phyloP scores from a whole-genome alignment of 305 asterid species.

The Plantago rigida region DNA sequence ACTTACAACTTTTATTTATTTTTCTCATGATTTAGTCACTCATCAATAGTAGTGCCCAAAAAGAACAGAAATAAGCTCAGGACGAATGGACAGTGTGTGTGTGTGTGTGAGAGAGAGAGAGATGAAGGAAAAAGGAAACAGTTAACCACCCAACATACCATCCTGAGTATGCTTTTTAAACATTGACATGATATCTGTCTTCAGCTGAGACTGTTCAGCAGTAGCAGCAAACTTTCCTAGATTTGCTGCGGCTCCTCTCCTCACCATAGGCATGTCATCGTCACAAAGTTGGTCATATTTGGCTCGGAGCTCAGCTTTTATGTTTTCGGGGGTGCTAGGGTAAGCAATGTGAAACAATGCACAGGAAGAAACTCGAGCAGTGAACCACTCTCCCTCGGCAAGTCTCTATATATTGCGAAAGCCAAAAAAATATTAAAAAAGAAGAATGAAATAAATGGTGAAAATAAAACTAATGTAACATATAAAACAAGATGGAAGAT shows the following conservation, averaged over 20 bases:
- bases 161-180: conserved; percentile 84
- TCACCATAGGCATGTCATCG: conserved; percentile 97
- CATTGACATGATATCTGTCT: conserved; percentile 74
- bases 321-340: conserved; percentile 58
- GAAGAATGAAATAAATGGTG: conserved; percentile 5
- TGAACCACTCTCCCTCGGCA: conserved; percentile 95
- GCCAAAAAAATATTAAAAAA: background rate
- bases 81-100: no score
- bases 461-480: conserved; percentile 12
- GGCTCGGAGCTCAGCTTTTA: conserved; percentile 67
- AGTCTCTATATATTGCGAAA: conserved; percentile 46
- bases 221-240: conserved; percentile 86
- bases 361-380: conserved; percentile 86
- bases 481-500: no score
- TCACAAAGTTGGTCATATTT: conserved; percentile 74
- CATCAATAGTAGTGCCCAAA: no score
- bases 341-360: conserved; percentile 85
- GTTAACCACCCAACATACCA: conserved; percentile 32
- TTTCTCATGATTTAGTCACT: no score
- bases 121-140: no score
- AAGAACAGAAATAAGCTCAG: no score
- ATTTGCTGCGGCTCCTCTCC: conserved; percentile 89
- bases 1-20: no score
- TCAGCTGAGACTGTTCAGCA: conserved; percentile 64
- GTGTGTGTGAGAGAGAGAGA: no score